phyloP scores from a whole-genome alignment of 1,284 basidiomycete genomes.

The Naganishia sp. region DNA sequence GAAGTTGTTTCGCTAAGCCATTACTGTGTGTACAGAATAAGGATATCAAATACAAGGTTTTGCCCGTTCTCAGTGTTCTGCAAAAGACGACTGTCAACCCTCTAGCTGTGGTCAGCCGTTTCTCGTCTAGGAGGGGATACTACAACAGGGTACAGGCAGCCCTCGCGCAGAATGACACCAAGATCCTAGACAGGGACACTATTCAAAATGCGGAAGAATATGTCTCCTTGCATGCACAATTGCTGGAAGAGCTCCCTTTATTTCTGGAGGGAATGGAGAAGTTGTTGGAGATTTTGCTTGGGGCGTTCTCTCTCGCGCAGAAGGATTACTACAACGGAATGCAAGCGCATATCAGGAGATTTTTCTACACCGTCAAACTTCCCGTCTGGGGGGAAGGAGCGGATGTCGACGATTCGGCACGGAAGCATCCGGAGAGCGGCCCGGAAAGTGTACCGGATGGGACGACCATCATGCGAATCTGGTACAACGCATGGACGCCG shows the following conservation, averaged over 20 bases:
- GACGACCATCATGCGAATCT: constrained; percentile 38
- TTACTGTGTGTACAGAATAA: constrained; percentile 37
- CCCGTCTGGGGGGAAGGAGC: constrained; percentile 13
- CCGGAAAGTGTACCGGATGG: constrained; percentile 27
- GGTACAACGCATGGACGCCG: constrained; percentile 42
- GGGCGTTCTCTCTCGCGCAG: constrained; percentile 46
- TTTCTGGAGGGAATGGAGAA: constrained; percentile 50
- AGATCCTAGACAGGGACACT: constrained; percentile 41
- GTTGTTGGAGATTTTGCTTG: constrained; percentile 48
- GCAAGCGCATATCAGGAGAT: constrained; percentile 18
- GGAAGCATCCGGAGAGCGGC: constrained; percentile 9
- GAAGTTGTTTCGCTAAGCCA: background rate
- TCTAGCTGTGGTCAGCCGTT: constrained; percentile 45
- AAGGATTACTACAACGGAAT: constrained; percentile 33
- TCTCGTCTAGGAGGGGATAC: constrained; percentile 45
- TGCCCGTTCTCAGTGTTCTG: constrained; percentile 47
- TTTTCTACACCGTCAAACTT: constrained; percentile 25
- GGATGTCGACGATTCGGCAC: constrained; percentile 2
- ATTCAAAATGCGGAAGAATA: constrained; percentile 50
- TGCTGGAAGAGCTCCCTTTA: constrained; percentile 51
- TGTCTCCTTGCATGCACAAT: constrained; percentile 52
- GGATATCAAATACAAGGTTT: constrained; percentile 45
- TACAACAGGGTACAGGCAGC: constrained; percentile 47
- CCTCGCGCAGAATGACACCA: constrained; percentile 35
- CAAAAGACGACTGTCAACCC: constrained; percentile 48